Evolutionary conservation across 2,329 filamentous ascomycete genomes (phyloP).

Genomic region (Fusarium pininemorale): DNA sequence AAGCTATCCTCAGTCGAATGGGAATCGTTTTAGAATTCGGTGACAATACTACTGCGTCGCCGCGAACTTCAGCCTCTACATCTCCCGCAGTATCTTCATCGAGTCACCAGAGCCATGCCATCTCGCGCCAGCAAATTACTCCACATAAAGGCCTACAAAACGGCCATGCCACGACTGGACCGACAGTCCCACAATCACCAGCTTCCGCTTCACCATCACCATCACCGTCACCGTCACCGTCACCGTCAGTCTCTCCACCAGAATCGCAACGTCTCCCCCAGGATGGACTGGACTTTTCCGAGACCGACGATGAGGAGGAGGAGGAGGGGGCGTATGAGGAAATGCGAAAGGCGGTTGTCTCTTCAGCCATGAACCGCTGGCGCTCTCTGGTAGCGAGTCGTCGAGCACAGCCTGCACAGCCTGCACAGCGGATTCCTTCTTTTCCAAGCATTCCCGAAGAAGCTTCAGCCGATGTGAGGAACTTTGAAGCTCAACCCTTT

Average conservation of each 20-base stretch:
- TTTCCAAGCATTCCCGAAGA: conserved; percentile 26
- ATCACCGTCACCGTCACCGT: not conserved
- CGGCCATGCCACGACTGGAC: conserved; percentile 5
- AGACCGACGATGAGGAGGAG: conserved; percentile 14
- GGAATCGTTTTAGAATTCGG: conserved; percentile 76
- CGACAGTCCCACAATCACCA: not conserved
- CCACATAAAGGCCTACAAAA: conserved; percentile 9
- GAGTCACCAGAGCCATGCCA: conserved; percentile 25
- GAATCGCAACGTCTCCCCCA: not conserved
- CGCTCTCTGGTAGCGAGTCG: conserved; percentile 34
- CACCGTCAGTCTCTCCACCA: not conserved
- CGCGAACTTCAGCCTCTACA: conserved; percentile 34
- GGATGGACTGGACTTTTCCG: conserved; percentile 4
- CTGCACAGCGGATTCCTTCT: conserved; percentile 17
- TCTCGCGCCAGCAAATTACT: not conserved
- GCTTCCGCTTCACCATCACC: conserved; percentile 1
- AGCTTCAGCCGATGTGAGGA: conserved; percentile 15
- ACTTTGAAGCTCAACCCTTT: conserved; percentile 20
- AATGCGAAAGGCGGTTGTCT: conserved; percentile 34
- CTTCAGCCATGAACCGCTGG: conserved; percentile 39
- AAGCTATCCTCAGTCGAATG: conserved; percentile 72
- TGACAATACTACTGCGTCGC: conserved; percentile 44
- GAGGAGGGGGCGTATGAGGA: conserved; percentile 27
- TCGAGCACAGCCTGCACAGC: conserved; percentile 3
- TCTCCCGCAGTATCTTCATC: conserved; percentile 37